Conservation (phyloP, 768 basidiomycete genomes). For the Tricholoma matsutake region DNA sequence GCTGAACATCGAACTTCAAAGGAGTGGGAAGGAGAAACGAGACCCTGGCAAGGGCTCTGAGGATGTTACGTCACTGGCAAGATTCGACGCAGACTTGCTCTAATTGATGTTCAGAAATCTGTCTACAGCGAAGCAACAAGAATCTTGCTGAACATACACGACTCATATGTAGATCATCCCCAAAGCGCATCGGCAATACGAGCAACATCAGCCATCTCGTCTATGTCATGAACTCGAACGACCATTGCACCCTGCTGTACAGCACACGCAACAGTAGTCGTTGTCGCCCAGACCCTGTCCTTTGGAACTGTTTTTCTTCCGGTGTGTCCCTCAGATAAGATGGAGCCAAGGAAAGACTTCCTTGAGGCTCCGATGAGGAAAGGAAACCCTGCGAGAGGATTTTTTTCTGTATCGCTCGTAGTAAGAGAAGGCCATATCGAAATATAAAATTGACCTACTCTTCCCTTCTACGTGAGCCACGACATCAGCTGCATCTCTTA, state of each 20-base stretch:
- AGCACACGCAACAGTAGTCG: slow-evolving; percentile 69
- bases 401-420: slow-evolving; percentile 25
- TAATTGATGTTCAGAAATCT: neutral
- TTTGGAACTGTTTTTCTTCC: slow-evolving; percentile 57
- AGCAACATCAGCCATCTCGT: slow-evolving; percentile 72
- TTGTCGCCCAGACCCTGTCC: slow-evolving; percentile 78
- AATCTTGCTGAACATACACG: too few relatives aligned
- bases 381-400: slow-evolving; percentile 57
- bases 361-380: slow-evolving; percentile 75
- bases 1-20: slow-evolving; percentile 63
- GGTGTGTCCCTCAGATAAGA: slow-evolving; percentile 49
- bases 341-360: slow-evolving; percentile 78
- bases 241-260: slow-evolving; percentile 70
- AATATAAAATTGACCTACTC: slow-evolving; percentile 18
- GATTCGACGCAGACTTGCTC: neutral
- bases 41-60: neutral
- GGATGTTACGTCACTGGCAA: too few relatives aligned
- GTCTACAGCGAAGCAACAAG: neutral
- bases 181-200: slow-evolving; percentile 63
- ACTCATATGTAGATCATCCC: slow-evolving; percentile 18
- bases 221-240: slow-evolving; percentile 81
- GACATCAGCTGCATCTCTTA: slow-evolving; percentile 50
- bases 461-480: slow-evolving; percentile 39
- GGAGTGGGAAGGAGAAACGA: neutral
- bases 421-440: neutral